Conservation (phyloP, 441 rosid species). For the Daphne laureola region DNA sequence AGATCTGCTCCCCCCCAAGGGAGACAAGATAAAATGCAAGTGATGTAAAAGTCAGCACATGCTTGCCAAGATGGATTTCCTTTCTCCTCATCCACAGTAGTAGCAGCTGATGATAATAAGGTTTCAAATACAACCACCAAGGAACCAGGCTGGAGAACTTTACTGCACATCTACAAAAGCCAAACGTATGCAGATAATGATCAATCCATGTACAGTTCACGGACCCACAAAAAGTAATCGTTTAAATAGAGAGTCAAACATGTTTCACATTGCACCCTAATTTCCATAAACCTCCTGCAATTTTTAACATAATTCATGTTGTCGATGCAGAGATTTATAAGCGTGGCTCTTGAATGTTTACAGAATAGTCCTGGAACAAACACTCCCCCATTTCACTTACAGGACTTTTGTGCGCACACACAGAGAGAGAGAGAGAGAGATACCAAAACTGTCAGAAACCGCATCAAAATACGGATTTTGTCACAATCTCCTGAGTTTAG, state of each 20-base stretch:
- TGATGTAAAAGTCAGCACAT: conserved; percentile 85
- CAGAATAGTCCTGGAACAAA: no score
- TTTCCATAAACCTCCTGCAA: no score
- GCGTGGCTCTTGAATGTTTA: no score
- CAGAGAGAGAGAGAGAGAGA: conserved; percentile 9
- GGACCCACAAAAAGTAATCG: background rate
- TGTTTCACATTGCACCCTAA: background rate
- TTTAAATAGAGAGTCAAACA: conserved; percentile 8
- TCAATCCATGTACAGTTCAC: no score
- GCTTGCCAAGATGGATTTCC: conserved; percentile 99
- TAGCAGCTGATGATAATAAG: conserved; percentile 92
- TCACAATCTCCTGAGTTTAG: conserved; percentile 67
- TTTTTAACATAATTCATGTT: no score
- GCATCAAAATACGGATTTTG: conserved; percentile 75
- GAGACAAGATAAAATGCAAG: conserved; percentile 86
- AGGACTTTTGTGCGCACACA: no score
- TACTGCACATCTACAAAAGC: conserved; percentile 76
- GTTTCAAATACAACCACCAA: conserved; percentile 79
- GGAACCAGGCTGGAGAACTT: conserved; percentile 87
- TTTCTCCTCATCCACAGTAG: conserved; percentile 95
- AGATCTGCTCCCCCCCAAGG: conserved; percentile 99
- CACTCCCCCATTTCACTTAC: background rate
- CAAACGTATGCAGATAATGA: conserved; percentile 14
- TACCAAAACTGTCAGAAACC: conserved; percentile 84
- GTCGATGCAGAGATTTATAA: no score